Evolutionary conservation across 2,329 filamentous ascomycete genomes (phyloP), one percentile per base, ranked within the genome.

Genomic region (Stemphylium vesicarium): DNA sequence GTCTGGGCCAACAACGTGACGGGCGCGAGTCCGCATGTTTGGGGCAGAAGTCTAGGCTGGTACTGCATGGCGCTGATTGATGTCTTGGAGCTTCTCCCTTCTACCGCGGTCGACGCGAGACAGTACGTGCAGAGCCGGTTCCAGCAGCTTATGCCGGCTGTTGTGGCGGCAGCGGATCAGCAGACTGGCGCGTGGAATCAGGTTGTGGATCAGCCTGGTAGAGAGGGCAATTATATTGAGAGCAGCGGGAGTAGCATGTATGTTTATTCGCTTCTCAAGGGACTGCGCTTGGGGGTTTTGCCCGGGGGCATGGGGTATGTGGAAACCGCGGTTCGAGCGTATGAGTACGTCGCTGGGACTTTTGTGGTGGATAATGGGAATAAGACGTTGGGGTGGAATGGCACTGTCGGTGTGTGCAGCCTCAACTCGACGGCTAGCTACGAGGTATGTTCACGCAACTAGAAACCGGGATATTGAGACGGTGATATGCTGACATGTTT

Each of bases 181-280:
- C 22, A 35, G 13, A 54, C 59, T 1, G 81, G 83, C 0, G 84
- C 79, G 2, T 87, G 85, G 80, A 86, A 83, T 81, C 76, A 85
- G 57, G 73, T 87, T 36, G 80, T 87, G 73, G 79, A 79, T 53
- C 77, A 80, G 35, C 78, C 79, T 0, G 79, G 77, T 1, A 62
- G 69, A 2, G 50, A 77, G 29, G 82, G 81, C 0, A 88, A 88
- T 64, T 88, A 85, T 64, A 77, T 88, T 35, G 85, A 88, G 75
- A 82, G 81, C 29, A 85, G 83, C 47, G 83, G 79, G 10, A 82
- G 80, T 9, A 81, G 81, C 2, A 85, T 88, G 80, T 86, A 85
- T 60, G 76, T 79, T 0, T 84, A 82, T 50, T 79, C 81, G 0
- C 70, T 84, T 56, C 66, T 85, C 11, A 81, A 78, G 59, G 84